Evolutionary conservation across 1,284 basidiomycete species (phyloP), one percentile per base, ranked within the genome.

Genomic region (Coniophora puteana): DNA sequence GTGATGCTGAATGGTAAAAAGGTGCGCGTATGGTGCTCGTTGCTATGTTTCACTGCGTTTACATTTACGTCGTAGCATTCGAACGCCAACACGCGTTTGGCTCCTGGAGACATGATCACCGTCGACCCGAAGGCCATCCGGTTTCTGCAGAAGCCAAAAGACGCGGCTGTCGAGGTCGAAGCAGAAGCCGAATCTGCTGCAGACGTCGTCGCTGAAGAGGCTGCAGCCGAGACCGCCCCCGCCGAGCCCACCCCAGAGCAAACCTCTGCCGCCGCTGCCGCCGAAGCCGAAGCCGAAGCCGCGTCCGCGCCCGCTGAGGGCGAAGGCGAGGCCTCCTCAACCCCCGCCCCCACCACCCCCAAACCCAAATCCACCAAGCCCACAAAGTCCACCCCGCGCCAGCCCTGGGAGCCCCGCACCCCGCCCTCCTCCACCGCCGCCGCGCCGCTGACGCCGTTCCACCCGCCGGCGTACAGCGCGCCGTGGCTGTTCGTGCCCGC

Each of bases 401-500:
- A 40, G n/a, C 14, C 17, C n/a, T n/a, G n/a, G n/a, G n/a, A n/a
- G n/a, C n/a, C n/a, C n/a, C n/a, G n/a, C n/a, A 17, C 18, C 38
- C 38, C 24, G 20, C n/a, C n/a, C n/a, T n/a, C n/a, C n/a, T n/a
- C n/a, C n/a, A n/a, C n/a, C n/a, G n/a, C n/a, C n/a, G 29, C 51
- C 14, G 50, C 51, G 4, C 38, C 24, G 10, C 61, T 80, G 29
- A 89, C 84, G 20, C 81, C 80, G n/a, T 98, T 98, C 76, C 69
- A 78, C 53, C 83, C 97, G 10, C 96, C 96, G 0, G 70, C 78
- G 24, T 97, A 84, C 55, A 90, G 93, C 8, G 80, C 91, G 0
- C 92, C 96, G 0, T 91, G 88, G 74, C 74, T 99, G 37, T 99
- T 98, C 72, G 78, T 99, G 50, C 96, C 96, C 1, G 87, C 94